A percentile compares a stretch with the other conserved stretches of the same genome.
Evolutionary conservation across 176 grass and related monocot species (phyloP).

Genomic region (Carex cristatella): DNA sequence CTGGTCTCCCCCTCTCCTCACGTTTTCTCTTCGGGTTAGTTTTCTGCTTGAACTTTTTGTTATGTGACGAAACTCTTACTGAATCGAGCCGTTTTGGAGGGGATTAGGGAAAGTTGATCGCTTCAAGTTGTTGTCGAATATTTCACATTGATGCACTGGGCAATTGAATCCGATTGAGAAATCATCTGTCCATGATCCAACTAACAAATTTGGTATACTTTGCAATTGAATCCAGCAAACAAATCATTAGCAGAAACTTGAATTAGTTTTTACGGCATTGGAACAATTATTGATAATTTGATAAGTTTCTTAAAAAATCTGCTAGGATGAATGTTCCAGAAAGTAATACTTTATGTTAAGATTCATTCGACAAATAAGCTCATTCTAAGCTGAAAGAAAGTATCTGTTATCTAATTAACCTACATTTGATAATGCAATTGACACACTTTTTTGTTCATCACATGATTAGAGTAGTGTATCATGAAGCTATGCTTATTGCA

Average conservation of each 20-base stretch:
- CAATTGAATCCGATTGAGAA: neutral
- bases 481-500: neutral
- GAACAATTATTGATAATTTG: neutral
- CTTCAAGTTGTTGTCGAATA: neutral
- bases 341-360: neutral
- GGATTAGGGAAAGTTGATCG: conserved; percentile 1
- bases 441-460: neutral
- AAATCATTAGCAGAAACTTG: neutral
- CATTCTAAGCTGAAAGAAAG: neutral
- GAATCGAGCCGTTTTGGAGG: neutral
- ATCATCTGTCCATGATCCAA: neutral
- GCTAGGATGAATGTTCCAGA: neutral
- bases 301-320: neutral
- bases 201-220: neutral
- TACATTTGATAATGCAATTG: neutral
- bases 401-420: neutral
- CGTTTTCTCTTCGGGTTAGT: conserved; percentile 21
- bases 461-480: neutral
- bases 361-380: too few species aligned
- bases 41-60: neutral
- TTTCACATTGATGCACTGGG: neutral
- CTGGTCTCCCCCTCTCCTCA: conserved; percentile 18
- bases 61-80: neutral
- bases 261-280: neutral
- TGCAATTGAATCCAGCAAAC: neutral